phyloP scores from a whole-genome alignment of 2,329 filamentous ascomycete genomes.

The Diaporthe nobilis region DNA sequence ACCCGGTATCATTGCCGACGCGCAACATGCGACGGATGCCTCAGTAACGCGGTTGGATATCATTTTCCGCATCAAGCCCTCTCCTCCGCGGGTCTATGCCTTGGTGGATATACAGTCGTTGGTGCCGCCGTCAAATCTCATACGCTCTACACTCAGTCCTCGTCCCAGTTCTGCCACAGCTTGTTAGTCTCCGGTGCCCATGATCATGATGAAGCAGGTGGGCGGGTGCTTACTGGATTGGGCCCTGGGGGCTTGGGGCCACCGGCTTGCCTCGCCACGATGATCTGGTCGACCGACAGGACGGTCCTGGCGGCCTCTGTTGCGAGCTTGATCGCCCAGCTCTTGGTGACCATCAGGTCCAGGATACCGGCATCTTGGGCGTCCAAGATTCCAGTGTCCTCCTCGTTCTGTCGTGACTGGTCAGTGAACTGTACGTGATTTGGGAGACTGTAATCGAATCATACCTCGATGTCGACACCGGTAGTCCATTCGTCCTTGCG shows the following conservation, averaged over 20 bases:
- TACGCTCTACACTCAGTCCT: conserved; percentile 61
- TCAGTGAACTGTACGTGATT: conserved; percentile 44
- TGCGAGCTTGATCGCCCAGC: conserved; percentile 96
- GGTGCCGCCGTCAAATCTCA: conserved; percentile 18
- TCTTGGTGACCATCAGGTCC: conserved; percentile 92
- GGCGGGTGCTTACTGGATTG: conserved; percentile 74
- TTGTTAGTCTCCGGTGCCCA: conserved; percentile 48
- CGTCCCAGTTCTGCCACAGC: conserved; percentile 69
- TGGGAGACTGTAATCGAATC: conserved; percentile 40
- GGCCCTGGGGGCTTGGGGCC: conserved; percentile 97
- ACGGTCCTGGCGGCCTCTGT: conserved; percentile 96
- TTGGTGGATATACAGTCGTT: conserved; percentile 34
- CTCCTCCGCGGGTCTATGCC: conserved; percentile 32
- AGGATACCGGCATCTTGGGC: conserved; percentile 90
- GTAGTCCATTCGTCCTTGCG: conserved; percentile 88
- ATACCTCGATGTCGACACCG: conserved; percentile 92
- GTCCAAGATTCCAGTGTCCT: conserved; percentile 85
- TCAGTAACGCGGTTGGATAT: conserved; percentile 38
- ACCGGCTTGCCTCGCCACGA: conserved; percentile 96
- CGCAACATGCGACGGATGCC: conserved; percentile 14
- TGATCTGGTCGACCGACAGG: conserved; percentile 97
- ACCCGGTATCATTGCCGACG: conserved; percentile 23
- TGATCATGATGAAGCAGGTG: background rate
- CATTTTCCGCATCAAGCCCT: conserved; percentile 30
- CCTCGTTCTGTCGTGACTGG: conserved; percentile 71